Evolutionary conservation across 2,329 filamentous ascomycete genomes (phyloP).

Genomic region (Cephalotrichum gorgonifer): DNA sequence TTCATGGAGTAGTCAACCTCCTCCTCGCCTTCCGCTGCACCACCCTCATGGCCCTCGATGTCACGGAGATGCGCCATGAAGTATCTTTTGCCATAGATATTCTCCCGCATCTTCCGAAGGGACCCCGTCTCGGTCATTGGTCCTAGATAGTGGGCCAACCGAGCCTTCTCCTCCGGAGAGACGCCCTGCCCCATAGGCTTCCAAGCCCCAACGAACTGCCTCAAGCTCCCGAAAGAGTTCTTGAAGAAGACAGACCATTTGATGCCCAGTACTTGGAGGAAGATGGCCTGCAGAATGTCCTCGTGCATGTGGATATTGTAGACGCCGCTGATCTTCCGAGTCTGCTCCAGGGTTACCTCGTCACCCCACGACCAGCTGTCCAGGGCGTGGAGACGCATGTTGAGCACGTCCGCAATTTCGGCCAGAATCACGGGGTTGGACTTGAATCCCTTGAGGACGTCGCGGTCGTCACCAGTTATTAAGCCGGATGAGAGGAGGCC

Average conservation of each 20-base stretch:
- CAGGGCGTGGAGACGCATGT: conserved; percentile 35
- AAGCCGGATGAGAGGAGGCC: conserved; percentile 33
- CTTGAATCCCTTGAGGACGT: conserved; percentile 31
- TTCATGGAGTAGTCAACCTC: conserved; percentile 21
- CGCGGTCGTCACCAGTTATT: conserved; percentile 29
- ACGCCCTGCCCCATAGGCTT: conserved; percentile 17
- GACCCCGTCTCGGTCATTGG: conserved; percentile 3
- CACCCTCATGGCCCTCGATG: conserved; percentile 13
- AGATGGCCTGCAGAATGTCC: conserved; percentile 38
- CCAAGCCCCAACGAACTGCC: conserved; percentile 24
- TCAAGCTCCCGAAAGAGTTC: conserved; percentile 18
- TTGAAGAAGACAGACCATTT: conserved; percentile 36
- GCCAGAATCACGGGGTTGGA: conserved; percentile 28
- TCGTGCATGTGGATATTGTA: conserved; percentile 42
- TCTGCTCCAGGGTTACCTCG: conserved; percentile 28
- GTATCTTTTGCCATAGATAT: conserved; percentile 25
- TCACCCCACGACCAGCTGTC: conserved; percentile 36
- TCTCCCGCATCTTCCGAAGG: conserved; percentile 19
- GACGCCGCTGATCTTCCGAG: conserved; percentile 35
- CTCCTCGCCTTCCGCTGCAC: conserved; percentile 23
- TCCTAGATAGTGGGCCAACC: conserved; percentile 26
- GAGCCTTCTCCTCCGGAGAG: conserved; percentile 16
- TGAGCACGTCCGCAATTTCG: conserved; percentile 41
- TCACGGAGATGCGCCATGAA: conserved; percentile 34
- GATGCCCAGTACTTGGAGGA: conserved; percentile 38